Conservation (phyloP, 2,329 filamentous ascomycete species). For the Ceratocystis smalleyi region DNA sequence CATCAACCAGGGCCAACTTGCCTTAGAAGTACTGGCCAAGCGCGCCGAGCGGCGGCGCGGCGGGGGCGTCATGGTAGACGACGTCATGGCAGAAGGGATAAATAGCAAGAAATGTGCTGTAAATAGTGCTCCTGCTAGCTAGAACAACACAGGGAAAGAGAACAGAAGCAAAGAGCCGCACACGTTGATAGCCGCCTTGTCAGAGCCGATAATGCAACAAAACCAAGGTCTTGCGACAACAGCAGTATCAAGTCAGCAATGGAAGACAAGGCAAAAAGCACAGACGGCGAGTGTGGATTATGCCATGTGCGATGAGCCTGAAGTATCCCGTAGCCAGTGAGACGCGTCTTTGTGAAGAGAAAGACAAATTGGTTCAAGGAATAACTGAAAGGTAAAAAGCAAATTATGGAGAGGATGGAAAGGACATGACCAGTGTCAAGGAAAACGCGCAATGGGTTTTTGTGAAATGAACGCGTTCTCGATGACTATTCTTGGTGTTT, state of each 20-base stretch:
- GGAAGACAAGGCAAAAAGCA: too few relatives aligned
- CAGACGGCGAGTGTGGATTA: too few relatives aligned
- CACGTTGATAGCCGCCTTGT: too few relatives aligned
- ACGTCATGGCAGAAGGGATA: background rate
- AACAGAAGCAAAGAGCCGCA: background rate
- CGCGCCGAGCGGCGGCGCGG: slow-evolving; percentile 32
- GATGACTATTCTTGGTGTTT: background rate
- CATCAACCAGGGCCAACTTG: slow-evolving; percentile 18
- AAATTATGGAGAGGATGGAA: too few relatives aligned
- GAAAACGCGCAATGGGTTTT: background rate
- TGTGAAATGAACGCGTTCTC: background rate
- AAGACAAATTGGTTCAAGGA: background rate
- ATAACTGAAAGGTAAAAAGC: too few relatives aligned
- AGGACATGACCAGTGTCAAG: background rate
- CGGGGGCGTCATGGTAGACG: slow-evolving; percentile 25
- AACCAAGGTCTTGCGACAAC: too few relatives aligned
- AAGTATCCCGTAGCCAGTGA: too few relatives aligned
- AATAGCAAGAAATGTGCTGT: too few relatives aligned
- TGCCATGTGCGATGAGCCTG: too few relatives aligned
- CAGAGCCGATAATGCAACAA: background rate
- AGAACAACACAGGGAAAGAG: background rate
- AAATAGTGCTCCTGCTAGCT: too few relatives aligned
- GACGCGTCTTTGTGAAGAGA: background rate
- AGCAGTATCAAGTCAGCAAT: too few relatives aligned
- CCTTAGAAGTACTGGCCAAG: slow-evolving; percentile 28